Conservation (phyloP, 1,284 basidiomycete species). For the Chondrostereum purpureum region DNA sequence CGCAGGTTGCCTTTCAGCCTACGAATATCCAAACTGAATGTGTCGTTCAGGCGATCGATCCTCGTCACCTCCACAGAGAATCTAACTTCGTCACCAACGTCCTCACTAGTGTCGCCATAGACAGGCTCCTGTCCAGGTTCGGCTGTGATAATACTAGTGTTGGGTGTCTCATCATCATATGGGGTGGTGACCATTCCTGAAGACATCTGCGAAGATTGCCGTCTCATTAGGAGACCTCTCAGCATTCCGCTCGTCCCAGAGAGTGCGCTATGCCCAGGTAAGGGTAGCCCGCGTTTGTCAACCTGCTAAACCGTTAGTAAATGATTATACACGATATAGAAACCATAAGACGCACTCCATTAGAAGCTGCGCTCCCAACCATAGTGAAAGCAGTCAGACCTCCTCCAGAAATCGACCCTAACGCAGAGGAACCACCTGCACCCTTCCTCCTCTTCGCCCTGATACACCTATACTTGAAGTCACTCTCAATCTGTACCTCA, state of each 20-base stretch:
- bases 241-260: slow-evolving; percentile 70
- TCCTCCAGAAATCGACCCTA: slow-evolving; percentile 29
- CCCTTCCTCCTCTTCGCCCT: slow-evolving; percentile 66
- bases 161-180: slow-evolving; percentile 37
- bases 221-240: slow-evolving; percentile 77
- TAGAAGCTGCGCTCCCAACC: slow-evolving; percentile 71
- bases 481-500: slow-evolving; percentile 80
- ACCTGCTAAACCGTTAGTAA: slow-evolving; percentile 38
- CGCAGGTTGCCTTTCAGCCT: slow-evolving; percentile 87
- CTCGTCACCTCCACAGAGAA: slow-evolving; percentile 89
- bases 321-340: slow-evolving; percentile 9
- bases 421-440: slow-evolving; percentile 31
- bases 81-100: slow-evolving; percentile 88
- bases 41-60: slow-evolving; percentile 81
- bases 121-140: slow-evolving; percentile 41
- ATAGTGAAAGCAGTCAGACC: slow-evolving; percentile 64
- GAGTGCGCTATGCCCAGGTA: slow-evolving; percentile 67
- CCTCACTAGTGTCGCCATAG: slow-evolving; percentile 73
- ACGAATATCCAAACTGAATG: slow-evolving; percentile 85
- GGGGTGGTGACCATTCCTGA: slow-evolving; percentile 30
- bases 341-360: slow-evolving; percentile 61
- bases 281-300: slow-evolving; percentile 76
- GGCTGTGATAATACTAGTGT: slow-evolving; percentile 11
- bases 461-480: slow-evolving; percentile 83
- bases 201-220: slow-evolving; percentile 79